Evolutionary conservation across 805 yeast genomes (phyloP), one percentile per base, ranked within the genome.

Genomic region (Kodamaea jinghongensis): DNA sequence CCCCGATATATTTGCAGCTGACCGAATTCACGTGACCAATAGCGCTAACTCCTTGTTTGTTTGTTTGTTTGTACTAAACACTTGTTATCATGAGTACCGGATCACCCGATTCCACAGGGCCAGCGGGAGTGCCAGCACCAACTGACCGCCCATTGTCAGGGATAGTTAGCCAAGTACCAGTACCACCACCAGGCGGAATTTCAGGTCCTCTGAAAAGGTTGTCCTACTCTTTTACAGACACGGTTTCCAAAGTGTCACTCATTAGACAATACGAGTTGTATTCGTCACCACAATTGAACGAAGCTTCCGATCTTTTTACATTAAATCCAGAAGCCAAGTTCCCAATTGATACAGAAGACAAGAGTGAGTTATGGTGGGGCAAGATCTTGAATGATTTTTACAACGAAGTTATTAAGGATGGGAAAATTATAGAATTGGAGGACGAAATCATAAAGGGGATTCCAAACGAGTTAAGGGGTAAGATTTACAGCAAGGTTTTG

Each of bases 401-500:
- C 30, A 43, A 38, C 17, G 52, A 39, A 31, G 38, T 39, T 10
- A 33, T 39, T 25, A 34, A 23, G 38, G 42, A 31, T 32, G 38
- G 36, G 16, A 29, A 17, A 12, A 32, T 36, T 6, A 35, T 17
- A 12, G 46, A 43, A 12, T 42, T 64, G 20, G 67, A 63, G 39
- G 17, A 32, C 4, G 48, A 55, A 7, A 34, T 68, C 13, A 23
- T 50, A 1, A 27, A 39, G 3, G 71, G 71, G 0, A 56, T 69
- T 4, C 70, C 73, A 1, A 46, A 28, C 2, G 45, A 49, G 2
- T 46, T 61, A 32, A 50, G 72, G 30, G 50, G 59, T 3, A 40
- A 55, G n/a, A 57, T 63, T 1, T 69, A 69, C 39, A 48, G 62
- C 33, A 63, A 60, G 39, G 51, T 55, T 3, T 49, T 67, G 35